Conservation (phyloP, 2,329 filamentous ascomycete species). For the Metarhizium anisopliae region DNA sequence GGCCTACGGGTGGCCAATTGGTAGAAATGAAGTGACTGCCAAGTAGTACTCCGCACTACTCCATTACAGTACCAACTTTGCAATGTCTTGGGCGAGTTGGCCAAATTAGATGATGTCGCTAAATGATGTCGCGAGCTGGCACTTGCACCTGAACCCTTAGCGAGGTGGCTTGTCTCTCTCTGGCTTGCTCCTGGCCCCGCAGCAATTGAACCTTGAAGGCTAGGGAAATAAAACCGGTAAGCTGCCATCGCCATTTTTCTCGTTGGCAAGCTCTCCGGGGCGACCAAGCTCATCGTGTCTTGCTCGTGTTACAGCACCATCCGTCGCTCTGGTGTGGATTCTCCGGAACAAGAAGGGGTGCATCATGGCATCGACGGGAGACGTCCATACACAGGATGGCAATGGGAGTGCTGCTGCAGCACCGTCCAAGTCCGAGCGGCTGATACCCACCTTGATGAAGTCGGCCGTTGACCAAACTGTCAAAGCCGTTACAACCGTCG, state of each 20-base stretch:
- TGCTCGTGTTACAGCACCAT: neutral
- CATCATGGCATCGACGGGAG: slow-evolving; percentile 1
- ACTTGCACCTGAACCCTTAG: neutral
- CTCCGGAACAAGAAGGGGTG: neutral
- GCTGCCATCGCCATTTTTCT: neutral
- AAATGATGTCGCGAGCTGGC: neutral
- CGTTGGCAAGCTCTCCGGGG: neutral
- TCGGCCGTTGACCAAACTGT: slow-evolving; percentile 7
- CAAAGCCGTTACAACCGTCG: slow-evolving; percentile 6
- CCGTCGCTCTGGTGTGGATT: neutral
- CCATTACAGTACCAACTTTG: neutral
- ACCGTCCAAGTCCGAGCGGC: neutral
- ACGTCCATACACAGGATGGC: slow-evolving; percentile 3
- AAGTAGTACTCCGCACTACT: neutral
- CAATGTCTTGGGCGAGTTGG: neutral
- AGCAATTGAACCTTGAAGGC: neutral
- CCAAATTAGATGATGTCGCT: neutral
- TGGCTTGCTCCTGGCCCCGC: neutral
- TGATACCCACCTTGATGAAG: slow-evolving; percentile 7
- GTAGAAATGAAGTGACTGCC: too few relatives aligned
- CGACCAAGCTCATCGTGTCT: neutral
- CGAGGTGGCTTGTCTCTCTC: neutral
- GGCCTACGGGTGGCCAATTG: too few relatives aligned
- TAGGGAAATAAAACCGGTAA: neutral
- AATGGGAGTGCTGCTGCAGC: neutral